phyloP scores from a whole-genome alignment of 179 eudicot genomes.

The Sideroxylon spinosum region DNA sequence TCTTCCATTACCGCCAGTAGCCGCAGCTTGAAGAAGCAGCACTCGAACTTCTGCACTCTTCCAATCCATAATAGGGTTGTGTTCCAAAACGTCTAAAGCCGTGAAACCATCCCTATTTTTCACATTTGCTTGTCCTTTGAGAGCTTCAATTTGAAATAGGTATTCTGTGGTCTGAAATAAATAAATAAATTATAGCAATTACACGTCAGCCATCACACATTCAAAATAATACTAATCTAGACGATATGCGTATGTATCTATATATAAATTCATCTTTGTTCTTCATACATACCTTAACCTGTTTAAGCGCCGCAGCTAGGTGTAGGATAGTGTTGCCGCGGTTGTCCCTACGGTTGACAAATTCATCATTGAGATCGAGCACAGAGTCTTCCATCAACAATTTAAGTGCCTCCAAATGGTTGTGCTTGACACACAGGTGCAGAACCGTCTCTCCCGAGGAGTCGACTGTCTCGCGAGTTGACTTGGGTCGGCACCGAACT shows the following conservation, averaged over 20 bases:
- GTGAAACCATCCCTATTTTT: neutral
- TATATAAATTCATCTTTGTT: too few relatives aligned
- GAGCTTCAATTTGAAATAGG: neutral
- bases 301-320: neutral
- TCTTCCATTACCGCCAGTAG: neutral
- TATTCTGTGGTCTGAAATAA: neutral
- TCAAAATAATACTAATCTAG: too few relatives aligned
- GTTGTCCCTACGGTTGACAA: neutral
- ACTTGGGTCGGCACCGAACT: neutral
- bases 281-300: too few relatives aligned
- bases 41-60: neutral
- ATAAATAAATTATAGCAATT: too few relatives aligned
- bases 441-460: neutral
- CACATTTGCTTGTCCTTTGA: neutral
- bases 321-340: slow-evolving; percentile 5
- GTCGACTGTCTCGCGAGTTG: neutral
- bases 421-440: slow-evolving; percentile 4
- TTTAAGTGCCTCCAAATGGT: neutral
- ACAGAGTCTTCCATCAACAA: too few relatives aligned
- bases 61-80: neutral
- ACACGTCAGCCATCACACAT: too few relatives aligned
- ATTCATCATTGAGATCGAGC: neutral
- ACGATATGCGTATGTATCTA: too few relatives aligned
- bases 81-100: neutral
- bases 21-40: neutral